Conservation (phyloP, 73 alveolate species). For the Blepharisma stoltei region DNA sequence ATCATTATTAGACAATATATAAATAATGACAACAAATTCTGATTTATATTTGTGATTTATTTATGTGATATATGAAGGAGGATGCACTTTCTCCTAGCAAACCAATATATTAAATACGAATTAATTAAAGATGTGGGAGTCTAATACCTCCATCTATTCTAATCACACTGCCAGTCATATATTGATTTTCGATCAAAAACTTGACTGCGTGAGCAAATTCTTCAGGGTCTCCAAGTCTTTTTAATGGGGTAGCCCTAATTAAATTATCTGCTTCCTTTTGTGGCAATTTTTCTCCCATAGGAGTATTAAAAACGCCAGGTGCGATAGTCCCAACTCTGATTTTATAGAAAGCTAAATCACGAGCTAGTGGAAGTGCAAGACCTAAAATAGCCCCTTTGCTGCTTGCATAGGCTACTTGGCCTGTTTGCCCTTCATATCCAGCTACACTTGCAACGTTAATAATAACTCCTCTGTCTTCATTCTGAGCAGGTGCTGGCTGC, state of each 20-base stretch:
- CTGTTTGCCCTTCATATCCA: constrained; percentile 88
- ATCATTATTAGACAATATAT: no score
- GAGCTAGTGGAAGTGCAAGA: constrained; percentile 91
- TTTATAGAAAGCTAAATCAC: constrained; percentile 84
- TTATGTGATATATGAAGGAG: no score
- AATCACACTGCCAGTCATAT: constrained; percentile 67
- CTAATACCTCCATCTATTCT: constrained; percentile 81
- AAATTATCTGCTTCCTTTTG: constrained; percentile 46
- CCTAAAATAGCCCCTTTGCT: constrained; percentile 88
- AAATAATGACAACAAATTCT: no score
- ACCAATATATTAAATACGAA: neutral
- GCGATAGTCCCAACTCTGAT: constrained; percentile 84
- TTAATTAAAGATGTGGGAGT: neutral
- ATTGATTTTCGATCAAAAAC: constrained; percentile 53
- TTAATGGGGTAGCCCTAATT: constrained; percentile 60
- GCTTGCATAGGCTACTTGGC: constrained; percentile 82
- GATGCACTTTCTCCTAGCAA: no score
- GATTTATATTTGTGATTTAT: no score
- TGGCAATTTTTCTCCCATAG: constrained; percentile 62
- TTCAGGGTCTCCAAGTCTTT: constrained; percentile 74
- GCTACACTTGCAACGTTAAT: constrained; percentile 79
- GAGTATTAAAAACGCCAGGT: constrained; percentile 82
- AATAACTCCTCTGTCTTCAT: constrained; percentile 87
- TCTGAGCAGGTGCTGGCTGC: constrained; percentile 43
- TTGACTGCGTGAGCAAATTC: constrained; percentile 81